A percentile compares a stretch with the other conserved stretches of the same genome.
Evolutionary conservation across 1,139 yeast species (phyloP).

Genomic region (Candida sp.): DNA sequence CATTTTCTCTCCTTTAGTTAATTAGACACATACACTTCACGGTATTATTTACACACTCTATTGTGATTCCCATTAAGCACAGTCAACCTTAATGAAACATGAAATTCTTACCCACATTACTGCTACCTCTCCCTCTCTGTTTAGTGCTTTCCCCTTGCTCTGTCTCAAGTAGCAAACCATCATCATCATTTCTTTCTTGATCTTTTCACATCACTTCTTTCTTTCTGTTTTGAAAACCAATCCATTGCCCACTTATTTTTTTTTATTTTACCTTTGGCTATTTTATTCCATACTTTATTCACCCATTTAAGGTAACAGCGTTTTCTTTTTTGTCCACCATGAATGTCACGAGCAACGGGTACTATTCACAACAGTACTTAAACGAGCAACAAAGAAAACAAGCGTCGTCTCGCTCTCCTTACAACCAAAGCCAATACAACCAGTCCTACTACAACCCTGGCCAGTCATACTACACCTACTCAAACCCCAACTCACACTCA

Average conservation of each 20-base stretch:
- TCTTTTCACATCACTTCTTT: neutral
- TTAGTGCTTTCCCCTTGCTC: neutral
- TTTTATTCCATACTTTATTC: too few relatives aligned
- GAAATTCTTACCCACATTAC: neutral
- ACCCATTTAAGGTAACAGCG: neutral
- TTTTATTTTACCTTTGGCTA: neutral
- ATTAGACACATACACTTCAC: too few relatives aligned
- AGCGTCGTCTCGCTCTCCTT: constrained; percentile 4
- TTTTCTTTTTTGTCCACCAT: constrained; percentile 4
- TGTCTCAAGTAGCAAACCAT: neutral
- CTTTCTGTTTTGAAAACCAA: neutral
- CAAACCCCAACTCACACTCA: neutral
- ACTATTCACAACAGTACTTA: constrained; percentile 17
- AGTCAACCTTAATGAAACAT: neutral
- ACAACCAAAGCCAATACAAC: constrained; percentile 2
- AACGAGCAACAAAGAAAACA: constrained; percentile 11
- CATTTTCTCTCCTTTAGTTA: neutral
- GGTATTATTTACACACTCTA: neutral
- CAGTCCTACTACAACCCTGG: neutral
- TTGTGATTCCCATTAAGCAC: too few relatives aligned
- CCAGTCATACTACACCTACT: neutral
- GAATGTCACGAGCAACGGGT: constrained; percentile 18
- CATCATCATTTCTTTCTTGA: neutral
- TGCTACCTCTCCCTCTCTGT: too few relatives aligned
- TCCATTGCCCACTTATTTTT: neutral